Evolutionary conservation across 2,329 filamentous ascomycete species (phyloP), one percentile per base, ranked within the genome.

Genomic region (Xylaria polymorpha): DNA sequence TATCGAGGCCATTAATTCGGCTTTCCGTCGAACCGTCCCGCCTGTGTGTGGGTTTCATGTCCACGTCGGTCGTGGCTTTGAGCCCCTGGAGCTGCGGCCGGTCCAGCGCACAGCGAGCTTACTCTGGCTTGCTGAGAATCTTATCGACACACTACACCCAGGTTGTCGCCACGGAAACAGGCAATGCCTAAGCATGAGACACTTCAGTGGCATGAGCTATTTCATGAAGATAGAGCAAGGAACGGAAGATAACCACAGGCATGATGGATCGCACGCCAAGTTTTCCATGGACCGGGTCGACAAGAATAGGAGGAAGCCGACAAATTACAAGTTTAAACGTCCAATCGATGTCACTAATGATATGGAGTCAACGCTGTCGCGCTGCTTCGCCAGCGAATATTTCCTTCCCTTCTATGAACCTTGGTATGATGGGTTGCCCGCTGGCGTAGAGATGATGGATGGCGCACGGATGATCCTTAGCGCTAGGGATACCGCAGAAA

Each of bases 11-110:
- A 66, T 69, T 35, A 60, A 56, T 20, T n/a, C 63, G 4, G 25
- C 67, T 1, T 66, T 66, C 37, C 44, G 63, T 14, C 62, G 43
- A 1, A 35, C 51, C 4, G 53, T 66, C 1, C 67, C 57, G 6
- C 67, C 67, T 8, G 39, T 65, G 1, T 66, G 58, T 12, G 58
- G 63, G 3, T 46, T 66, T 7, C 62, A 66, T 12, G 51, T 69
- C 15, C 67, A 69, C 20, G 63, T 69, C 1, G 67, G 63, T 0
- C 50, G 51, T 9, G 63, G 32, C n/a, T 0, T 22, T 4, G 18
- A 43, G n/a, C 43, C 62, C n/a, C 37, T 69, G 0, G 14, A 53
- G 8, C 51, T 66, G 2, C 62, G 29, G 14, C 37, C 50, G 1
- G 43, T 69, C 14, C 57, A 66, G 9, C 67, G 67, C 25, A 62